These are phyloP conservation scores for Diaporthe caulivora DNA, from an alignment of 2,329 filamentous ascomycete species.

Conservation along the genomic window DNA sequence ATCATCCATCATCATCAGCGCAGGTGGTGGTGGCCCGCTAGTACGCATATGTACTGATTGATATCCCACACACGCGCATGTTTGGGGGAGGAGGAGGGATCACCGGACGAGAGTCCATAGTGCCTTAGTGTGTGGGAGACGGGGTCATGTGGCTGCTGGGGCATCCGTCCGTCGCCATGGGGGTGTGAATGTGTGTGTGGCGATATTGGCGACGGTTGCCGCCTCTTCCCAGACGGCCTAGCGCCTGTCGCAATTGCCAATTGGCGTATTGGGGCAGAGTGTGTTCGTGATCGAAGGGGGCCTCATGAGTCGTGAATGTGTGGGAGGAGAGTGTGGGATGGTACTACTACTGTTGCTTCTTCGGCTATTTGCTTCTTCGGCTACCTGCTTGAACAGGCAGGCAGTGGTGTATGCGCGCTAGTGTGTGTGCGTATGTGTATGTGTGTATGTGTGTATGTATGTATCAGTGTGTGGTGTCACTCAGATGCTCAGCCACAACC, in stretches of 20 bases:
- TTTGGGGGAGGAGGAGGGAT: constrained; percentile 25
- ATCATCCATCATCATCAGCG: background rate
- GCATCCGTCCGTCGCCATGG: constrained; percentile 4
- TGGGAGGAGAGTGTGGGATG: constrained; percentile 10
- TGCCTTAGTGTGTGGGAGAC: constrained; percentile 35
- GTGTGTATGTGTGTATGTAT: background rate
- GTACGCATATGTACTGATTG: background rate
- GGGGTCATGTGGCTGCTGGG: constrained; percentile 37
- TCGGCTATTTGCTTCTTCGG: constrained; percentile 27
- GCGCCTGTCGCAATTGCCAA: constrained; percentile 36
- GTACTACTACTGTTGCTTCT: background rate
- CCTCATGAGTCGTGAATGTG: constrained; percentile 15
- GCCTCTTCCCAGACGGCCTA: constrained; percentile 32
- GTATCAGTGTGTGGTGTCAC: background rate
- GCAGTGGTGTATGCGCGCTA: background rate
- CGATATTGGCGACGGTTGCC: constrained; percentile 37
- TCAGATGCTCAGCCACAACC: constrained; percentile 2
- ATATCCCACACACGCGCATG: constrained; percentile 2
- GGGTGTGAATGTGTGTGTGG: constrained; percentile 37
- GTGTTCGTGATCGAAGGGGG: constrained; percentile 12
- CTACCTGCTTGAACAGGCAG: constrained; percentile 29
- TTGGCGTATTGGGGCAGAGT: constrained; percentile 27
- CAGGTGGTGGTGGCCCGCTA: background rate
- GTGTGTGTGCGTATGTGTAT: background rate
- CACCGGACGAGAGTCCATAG: constrained; percentile 16